phyloP scores from a whole-genome alignment of 78 protist species.

The Monosiga brevicollis region DNA sequence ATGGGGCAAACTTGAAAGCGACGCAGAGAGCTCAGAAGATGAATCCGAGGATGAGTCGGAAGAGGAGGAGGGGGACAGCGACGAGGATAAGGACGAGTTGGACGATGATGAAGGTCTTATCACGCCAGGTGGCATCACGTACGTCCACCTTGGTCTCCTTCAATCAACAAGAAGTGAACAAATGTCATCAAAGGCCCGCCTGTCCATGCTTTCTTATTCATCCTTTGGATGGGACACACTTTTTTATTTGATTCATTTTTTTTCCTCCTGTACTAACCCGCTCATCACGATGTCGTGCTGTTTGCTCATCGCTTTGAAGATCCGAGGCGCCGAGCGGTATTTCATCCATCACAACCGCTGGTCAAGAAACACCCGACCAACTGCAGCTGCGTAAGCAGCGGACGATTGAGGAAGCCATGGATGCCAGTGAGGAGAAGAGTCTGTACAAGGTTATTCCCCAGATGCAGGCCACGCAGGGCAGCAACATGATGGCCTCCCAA shows the following conservation, averaged over 20 bases:
- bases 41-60: not conserved
- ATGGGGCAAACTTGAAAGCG: not conserved
- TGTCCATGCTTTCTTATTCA: too few relatives aligned
- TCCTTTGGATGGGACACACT: too few relatives aligned
- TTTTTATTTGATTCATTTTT: too few relatives aligned
- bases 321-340: conserved; percentile 21
- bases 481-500: not conserved
- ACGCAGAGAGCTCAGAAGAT: not conserved
- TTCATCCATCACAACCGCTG: not conserved
- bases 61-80: not conserved
- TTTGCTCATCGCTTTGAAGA: not conserved
- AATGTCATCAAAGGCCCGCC: too few relatives aligned
- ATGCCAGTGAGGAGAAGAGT: not conserved
- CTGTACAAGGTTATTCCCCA: conserved; percentile 19
- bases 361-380: conserved; percentile 11
- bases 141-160: too few relatives aligned
- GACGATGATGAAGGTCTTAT: conserved; percentile 43
- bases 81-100: conserved; percentile 50
- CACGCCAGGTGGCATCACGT: not conserved
- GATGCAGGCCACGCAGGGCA: not conserved
- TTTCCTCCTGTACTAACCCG: too few relatives aligned
- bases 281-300: too few relatives aligned
- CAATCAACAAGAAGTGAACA: too few relatives aligned
- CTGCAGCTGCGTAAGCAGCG: conserved; percentile 14
- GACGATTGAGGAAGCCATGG: conserved; percentile 3